Percentiles rank a stretch among this genome's conserved stretches.
Conservation (phyloP, 1,139 yeast species). For the Blastobotrys persicus region DNA sequence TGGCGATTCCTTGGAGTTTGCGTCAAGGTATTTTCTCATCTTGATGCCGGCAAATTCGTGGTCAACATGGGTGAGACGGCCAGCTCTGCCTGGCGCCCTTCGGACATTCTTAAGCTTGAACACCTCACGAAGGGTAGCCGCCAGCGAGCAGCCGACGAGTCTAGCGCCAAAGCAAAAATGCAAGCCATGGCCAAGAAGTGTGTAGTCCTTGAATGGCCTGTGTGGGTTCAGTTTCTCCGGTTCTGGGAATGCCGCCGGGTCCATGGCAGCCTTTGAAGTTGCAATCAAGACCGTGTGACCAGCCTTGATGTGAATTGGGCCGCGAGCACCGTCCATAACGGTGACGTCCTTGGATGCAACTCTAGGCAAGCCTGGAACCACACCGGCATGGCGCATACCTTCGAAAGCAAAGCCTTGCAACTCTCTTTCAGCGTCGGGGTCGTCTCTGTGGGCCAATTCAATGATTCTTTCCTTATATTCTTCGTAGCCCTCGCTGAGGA, state of each 20-base stretch:
- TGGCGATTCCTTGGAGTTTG: conserved; percentile 12
- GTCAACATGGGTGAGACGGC: conserved; percentile 12
- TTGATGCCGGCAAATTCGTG: conserved; percentile 14
- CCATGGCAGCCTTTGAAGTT: conserved; percentile 14
- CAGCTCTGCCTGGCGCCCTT: conserved; percentile 12
- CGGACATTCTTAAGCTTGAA: conserved; percentile 14
- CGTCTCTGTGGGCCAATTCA: conserved; percentile 13
- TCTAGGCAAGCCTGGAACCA: conserved; percentile 15
- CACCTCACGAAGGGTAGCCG: conserved; percentile 14
- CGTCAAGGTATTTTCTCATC: conserved; percentile 14
- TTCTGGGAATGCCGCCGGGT: conserved; percentile 15
- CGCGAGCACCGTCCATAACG: conserved; percentile 14
- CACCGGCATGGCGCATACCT: conserved; percentile 16
- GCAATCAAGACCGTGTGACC: conserved; percentile 15
- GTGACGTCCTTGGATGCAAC: conserved; percentile 14
- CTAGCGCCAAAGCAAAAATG: conserved; percentile 15
- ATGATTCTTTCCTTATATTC: conserved; percentile 14
- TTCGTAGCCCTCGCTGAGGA: conserved; percentile 15
- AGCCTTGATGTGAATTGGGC: conserved; percentile 12
- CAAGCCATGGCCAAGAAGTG: conserved; percentile 13
- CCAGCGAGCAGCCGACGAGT: conserved; percentile 13
- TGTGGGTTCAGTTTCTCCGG: conserved; percentile 15
- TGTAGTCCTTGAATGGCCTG: conserved; percentile 14
- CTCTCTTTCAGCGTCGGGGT: conserved; percentile 14
- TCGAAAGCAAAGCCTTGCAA: conserved; percentile 15